Evolutionary conservation across 495 filamentous ascomycete species (phyloP), one percentile per base, ranked within the genome.

Genomic region (Chaetomium tenue): DNA sequence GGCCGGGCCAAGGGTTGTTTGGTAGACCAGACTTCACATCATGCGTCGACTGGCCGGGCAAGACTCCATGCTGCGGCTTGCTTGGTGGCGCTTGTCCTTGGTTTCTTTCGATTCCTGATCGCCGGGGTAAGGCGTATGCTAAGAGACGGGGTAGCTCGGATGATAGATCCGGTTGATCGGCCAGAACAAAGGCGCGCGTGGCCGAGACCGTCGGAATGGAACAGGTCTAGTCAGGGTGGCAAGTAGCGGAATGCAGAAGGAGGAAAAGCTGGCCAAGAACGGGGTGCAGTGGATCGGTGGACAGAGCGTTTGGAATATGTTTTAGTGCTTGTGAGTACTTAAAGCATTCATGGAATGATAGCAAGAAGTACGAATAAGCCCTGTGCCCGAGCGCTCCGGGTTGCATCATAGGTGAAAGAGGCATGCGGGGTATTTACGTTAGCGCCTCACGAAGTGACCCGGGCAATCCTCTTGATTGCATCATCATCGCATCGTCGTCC

Each of bases 71-170:
- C 52, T 39, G 40, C 52, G 53, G 63, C 58, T 63, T 30, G 61
- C 55, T 59, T 37, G 18, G 62, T 48, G 55, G 50, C 44, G 20
- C 15, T 57, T 15, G 28, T 57, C 50, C 60, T 64, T 70, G 62
- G 69, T 65, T 65, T 68, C 61, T 63, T 63, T 51, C 63, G 58
- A 23, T 61, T 67, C 61, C 61, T 74, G 72, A 76, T 76, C 74
- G 74, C 62, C 74, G 50, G 60, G 33, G 61, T 61, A 30, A 52
- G 64, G 58, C 9, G 67, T 71, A 71, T 72, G 73, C 68, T 66
- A 65, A 66, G 67, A 53, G 58, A 42, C 58, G 44, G 46, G 46
- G 28, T 22, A n/a, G 2, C 8, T 37, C 33, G 33, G 33, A 12
- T 37, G 33, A 37, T 37, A 37, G 9, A 3, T 8, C 33, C 33